Base-by-base conservation (phyloP, 441 rosid genomes). In the Gossypium lobatum region DNA sequence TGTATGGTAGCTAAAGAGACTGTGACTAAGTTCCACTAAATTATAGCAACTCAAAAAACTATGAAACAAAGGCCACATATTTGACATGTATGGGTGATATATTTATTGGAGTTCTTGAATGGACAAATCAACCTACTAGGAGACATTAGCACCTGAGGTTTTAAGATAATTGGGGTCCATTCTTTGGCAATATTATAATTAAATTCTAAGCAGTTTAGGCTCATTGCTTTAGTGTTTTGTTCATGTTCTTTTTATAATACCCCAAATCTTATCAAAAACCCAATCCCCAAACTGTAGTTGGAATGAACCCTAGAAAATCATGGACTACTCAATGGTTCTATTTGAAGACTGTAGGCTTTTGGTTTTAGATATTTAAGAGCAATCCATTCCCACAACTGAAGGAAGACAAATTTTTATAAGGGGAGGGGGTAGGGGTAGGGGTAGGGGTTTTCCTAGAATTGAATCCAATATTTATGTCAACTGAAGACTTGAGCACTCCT, bases 131-230 rank as follows among this genome's bases (percentile, higher is more conserved):
- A 81, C 84, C 42, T 77, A 58, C 85, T 1, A 13, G 79, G 79
- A 31, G 84, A 84, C 88, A 86, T 52, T 28, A 79, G 85, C 88
- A 86, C 87, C 76, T 86, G 88, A 83, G 75, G 64, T 20, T 52
- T 8, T 14, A 48, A 72, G 64, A 75, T 70, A 75, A 65, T 59
- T 55, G 83, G 80, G 84, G 74, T 70, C 84, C 76, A 76, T 70
- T 61, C n/a, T 60, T 58, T 70, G 70, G 57, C 14, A 62, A 31
- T 26, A 72, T 74, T 20, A 72, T 74, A 65, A 50, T 52, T 75
- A 25, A 77, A 34, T 17, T 7, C 39, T 4, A 60, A 45, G 59
- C 74, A 71, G n/a, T 39, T n/a, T 63, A 73, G 46, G 53, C 61
- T 60, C 48, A 16, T 69, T 78, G 77, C 68, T 59, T 25, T 54